phyloP scores from a whole-genome alignment of 345 rosid genomes.

The Hypericum androsaemum region DNA sequence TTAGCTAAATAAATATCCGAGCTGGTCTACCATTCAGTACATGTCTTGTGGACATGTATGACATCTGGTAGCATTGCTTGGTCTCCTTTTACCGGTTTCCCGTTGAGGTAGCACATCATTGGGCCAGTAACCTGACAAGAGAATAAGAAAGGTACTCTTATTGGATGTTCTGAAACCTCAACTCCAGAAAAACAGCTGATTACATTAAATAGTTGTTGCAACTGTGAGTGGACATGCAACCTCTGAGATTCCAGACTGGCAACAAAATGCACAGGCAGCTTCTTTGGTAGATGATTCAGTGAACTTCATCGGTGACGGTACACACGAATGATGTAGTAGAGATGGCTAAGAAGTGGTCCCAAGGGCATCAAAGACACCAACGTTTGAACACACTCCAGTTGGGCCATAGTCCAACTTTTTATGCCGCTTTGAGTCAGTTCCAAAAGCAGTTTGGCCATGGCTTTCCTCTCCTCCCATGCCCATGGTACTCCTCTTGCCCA shows the following conservation, averaged over 20 bases:
- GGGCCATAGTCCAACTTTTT: conserved; percentile 31
- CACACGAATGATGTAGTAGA: too few relatives aligned
- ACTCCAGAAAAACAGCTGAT: neutral
- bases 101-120: conserved; percentile 55
- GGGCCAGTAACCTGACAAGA: conserved; percentile 50
- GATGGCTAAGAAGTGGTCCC: conserved; percentile 8
- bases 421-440: conserved; percentile 41
- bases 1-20: neutral
- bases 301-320: too few relatives aligned
- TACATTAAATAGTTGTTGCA: neutral
- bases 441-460: conserved; percentile 23
- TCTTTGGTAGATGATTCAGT: conserved; percentile 14
- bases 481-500: conserved; percentile 20
- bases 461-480: conserved; percentile 17
- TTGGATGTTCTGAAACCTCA: neutral
- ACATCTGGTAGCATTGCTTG: conserved; percentile 32
- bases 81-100: conserved; percentile 42
- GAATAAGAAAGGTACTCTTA: neutral
- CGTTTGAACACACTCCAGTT: conserved; percentile 6
- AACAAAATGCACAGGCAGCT: conserved; percentile 63
- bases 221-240: conserved; percentile 27
- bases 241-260: conserved; percentile 49
- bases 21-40: conserved; percentile 65
- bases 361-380: conserved; percentile 5
- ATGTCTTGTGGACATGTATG: conserved; percentile 59